Evolutionary conservation across 208 protist genomes (phyloP), one percentile per base, ranked within the genome.

Genomic region (Phytomonas francai): DNA sequence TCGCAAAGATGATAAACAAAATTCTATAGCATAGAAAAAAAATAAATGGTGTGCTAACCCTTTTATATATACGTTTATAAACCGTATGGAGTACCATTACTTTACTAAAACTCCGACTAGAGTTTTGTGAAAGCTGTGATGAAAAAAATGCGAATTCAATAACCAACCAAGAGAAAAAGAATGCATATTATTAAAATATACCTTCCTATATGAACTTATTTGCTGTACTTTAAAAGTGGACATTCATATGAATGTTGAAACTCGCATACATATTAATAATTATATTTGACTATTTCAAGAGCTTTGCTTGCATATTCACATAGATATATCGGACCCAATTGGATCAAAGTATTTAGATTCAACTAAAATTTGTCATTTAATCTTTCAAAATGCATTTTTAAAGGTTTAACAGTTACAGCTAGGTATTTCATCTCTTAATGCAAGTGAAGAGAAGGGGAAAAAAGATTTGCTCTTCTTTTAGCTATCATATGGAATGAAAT

Each of bases 11-110:
- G 54, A 11, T 49, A 63, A 25, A 5, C 27, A 42, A 22, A 67
- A 63, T 25, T 63, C 16, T 63, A 25, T 57, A 65, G 31, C 3
- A 67, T n/a, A 67, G 60, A 9, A 16, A 16, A 36, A 61, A 66
- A 25, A 66, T 12, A 27, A 59, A 67, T 67, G 30, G 7, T 56
- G 16, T 25, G 12, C 12, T 63, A 14, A 36, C 16, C 30, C 30
- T 63, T 28, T 36, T 14, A 45, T 12, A 22, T 36, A 63, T 25
- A 56, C 25, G 25, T 54, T 54, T 25, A 22, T 59, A 42, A 32
- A 31, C 2, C 2, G 2, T 1, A 45, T 29, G 22, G 25, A 6
- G 60, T 58, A 67, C n/a, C 8, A 59, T 59, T 67, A 25, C 25
- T 32, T 67, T 67, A 67, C 7, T 27, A 67, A 45, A 11, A 16